phyloP scores from a whole-genome alignment of 2,329 filamentous ascomycete genomes.

The Lizonia empirigonia region DNA sequence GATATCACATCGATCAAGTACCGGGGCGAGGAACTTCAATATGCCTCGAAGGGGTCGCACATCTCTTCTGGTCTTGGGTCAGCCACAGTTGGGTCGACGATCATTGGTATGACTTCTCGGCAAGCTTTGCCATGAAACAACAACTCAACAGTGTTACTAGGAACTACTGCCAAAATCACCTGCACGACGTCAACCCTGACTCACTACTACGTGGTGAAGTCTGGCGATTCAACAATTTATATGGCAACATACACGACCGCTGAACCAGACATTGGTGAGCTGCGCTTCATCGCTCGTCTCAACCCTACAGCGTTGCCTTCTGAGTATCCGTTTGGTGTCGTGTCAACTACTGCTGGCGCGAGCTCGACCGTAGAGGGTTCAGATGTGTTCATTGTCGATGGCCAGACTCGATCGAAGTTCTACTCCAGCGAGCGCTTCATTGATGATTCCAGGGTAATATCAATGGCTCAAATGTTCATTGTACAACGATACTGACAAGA shows the following conservation, averaged over 20 bases:
- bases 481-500: constrained; percentile 37
- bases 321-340: constrained; percentile 49
- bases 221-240: constrained; percentile 64
- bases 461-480: not conserved
- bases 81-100: constrained; percentile 58
- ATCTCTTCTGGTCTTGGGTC: constrained; percentile 65
- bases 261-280: constrained; percentile 53
- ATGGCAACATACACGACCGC: constrained; percentile 64
- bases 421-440: constrained; percentile 73
- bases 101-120: constrained; percentile 30
- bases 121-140: too few species aligned
- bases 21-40: constrained; percentile 65
- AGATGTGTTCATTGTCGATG: constrained; percentile 61
- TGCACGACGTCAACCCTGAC: constrained; percentile 65
- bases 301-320: constrained; percentile 50
- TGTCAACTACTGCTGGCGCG: constrained; percentile 60
- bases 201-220: constrained; percentile 67
- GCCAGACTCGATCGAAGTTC: constrained; percentile 72
- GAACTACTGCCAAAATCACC: constrained; percentile 61
- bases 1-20: constrained; percentile 69
- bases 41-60: constrained; percentile 58
- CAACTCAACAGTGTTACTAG: not conserved
- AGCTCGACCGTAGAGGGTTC: constrained; percentile 61
- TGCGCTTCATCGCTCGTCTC: constrained; percentile 68
- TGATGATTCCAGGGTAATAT: constrained; percentile 56